Base-by-base conservation (phyloP, 2,329 filamentous ascomycete species). In the Diaporthe nobilis region DNA sequence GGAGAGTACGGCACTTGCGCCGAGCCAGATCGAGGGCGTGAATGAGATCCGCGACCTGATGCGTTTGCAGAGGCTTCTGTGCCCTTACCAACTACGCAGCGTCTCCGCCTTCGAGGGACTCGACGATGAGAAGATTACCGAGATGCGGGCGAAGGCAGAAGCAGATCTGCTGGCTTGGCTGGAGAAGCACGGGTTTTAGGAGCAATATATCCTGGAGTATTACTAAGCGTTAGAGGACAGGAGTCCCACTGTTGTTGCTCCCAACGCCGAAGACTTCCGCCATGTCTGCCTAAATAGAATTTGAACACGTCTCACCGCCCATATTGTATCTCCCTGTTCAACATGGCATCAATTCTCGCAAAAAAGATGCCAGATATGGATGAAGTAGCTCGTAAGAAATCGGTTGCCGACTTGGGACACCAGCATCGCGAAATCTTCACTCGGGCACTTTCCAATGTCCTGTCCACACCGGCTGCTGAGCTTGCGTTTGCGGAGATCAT, bases 401-500 rank as follows among this genome's bases (percentile, higher is more conserved):
- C 42, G 8, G 22, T 67, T n/a, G 63, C 51, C 3, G 8, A 53
- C 22, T 20, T 68, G 28, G 44, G 44, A 15, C 28, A 51, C 6
- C 44, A 13, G 5, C 63, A 68, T 51, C 55, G 55, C 20, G 42
- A 73, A 1, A 12, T 63, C 3, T 65, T 73, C 39, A 51, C 10
- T 17, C 71, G 71, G 8, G 71, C 71, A n/a, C 53, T 73, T 31
- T 49, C 39, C 3, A 15, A n/a, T 28, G 42, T 73, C 2, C 12
- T 65, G 31, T 65, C 57, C 9, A 73, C 71, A 7, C n/a, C 53
- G 2, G 31, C 15, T 3, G 42, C 39, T 3, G 42, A 73, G 71
- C 37, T 63, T 5, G 28, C 57, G 7, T 53, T 47, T 49, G 71
- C 71, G 2, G 34, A 73, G 42, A 73, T 73, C 31, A n/a, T 73